phyloP scores from a whole-genome alignment of 208 protist species.

The Chromosphaera perkinsii region DNA sequence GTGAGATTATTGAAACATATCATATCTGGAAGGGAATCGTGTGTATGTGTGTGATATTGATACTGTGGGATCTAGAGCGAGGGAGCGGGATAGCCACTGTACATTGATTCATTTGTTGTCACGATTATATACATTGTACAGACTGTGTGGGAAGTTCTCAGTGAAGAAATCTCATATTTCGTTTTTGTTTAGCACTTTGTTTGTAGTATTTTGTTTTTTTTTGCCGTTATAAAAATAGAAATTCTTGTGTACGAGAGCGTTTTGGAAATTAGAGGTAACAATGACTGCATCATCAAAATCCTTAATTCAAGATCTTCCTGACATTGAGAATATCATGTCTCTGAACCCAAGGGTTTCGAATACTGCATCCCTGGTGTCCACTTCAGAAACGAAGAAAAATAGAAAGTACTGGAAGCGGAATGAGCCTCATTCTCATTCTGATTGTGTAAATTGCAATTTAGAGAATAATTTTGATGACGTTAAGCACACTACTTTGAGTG shows the following conservation, averaged over 20 bases:
- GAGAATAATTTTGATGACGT: constrained; percentile 50
- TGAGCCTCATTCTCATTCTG: neutral
- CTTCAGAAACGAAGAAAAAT: constrained; percentile 8
- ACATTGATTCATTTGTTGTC: neutral
- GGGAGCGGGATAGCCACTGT: too few species aligned
- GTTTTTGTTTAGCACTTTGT: neutral
- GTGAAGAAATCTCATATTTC: neutral
- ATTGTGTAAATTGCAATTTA: constrained; percentile 1
- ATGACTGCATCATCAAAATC: neutral
- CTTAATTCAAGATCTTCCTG: neutral
- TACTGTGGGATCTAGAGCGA: too few species aligned
- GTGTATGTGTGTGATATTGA: too few species aligned
- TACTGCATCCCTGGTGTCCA: constrained; percentile 6
- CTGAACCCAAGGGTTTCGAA: constrained; percentile 1
- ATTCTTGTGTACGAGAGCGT: neutral
- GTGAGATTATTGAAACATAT: too few species aligned
- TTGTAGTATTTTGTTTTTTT: too few species aligned
- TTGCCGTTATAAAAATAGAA: constrained; percentile 4
- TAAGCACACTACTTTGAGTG: constrained; percentile 55
- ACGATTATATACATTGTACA: neutral
- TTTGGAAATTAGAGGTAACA: neutral
- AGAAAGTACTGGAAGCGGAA: constrained; percentile 28
- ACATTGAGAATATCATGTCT: constrained; percentile 15
- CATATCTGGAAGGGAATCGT: too few species aligned
- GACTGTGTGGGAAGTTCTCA: neutral